Evolutionary conservation across 176 grass and related monocot species (phyloP), one percentile per base, ranked within the genome.

Genomic region (Cymbopogon citratus): DNA sequence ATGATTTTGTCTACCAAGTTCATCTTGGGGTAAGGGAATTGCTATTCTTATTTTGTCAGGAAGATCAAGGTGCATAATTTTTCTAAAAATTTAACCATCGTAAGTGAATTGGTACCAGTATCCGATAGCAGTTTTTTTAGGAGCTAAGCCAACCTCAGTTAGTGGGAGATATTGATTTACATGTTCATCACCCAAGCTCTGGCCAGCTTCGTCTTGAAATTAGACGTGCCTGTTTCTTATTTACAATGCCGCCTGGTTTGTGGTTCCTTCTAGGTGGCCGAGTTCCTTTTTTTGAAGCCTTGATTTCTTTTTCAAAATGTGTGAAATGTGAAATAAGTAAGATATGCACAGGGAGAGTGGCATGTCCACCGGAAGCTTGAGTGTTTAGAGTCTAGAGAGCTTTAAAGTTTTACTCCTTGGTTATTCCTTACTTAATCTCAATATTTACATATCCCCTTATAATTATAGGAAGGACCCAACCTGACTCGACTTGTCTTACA

Each of bases 1-100:
- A 91, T 84, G 80, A 83, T 76, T 83, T 87, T 69, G 64, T 87
- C 0, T 74, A 87, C 27, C 85, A 91, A 59, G 85, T 84, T 69
- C 41, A 81, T 81, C 64, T 87, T 66, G 71, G 44, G 44, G 71
- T 74, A 77, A 62, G 59, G 12, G 24, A 46, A 72, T 46, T 28
- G 5, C 27, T 25, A 75, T 35, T 12, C 26, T 40, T 12, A 52
- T 38, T 44, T 44, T 43, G 0, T 43, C 4, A 44, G 13, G 11
- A 38, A 25, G 27, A 48, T 36, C 31, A 34, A 66, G 5, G 24
- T 48, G 56, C n/a, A 83, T 5, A 27, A 46, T 35, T 13, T 36
- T 23, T 69, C 41, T 69, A 24, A 12, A 10, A 69, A 12, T 69
- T 40, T 23, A 24, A 41, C 66, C 0, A 69, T 41, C 15, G 1